phyloP scores from a whole-genome alignment of 208 protist species.

The Leishmania guyanensis region DNA sequence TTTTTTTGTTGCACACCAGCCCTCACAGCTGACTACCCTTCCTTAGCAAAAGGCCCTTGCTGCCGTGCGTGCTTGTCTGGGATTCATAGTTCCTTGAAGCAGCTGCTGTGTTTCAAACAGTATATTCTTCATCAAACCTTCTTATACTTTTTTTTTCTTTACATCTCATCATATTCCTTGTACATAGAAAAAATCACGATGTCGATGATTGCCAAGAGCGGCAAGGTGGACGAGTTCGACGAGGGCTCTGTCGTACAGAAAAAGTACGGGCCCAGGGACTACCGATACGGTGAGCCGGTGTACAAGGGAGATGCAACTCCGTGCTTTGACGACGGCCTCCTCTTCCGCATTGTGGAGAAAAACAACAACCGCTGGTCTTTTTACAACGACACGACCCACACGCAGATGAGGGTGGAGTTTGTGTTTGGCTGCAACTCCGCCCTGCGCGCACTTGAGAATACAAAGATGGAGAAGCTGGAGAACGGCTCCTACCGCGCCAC shows the following conservation, averaged over 20 bases:
- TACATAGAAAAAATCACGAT: not conserved
- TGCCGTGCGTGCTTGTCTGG: not conserved
- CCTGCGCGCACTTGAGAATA: slow-evolving; percentile 71
- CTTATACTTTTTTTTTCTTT: not conserved
- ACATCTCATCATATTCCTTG: not conserved
- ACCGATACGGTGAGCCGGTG: slow-evolving; percentile 41
- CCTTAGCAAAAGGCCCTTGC: not conserved
- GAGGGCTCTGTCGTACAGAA: slow-evolving; percentile 58
- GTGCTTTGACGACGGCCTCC: slow-evolving; percentile 71
- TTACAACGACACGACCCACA: slow-evolving; percentile 82
- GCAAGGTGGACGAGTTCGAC: slow-evolving; percentile 80
- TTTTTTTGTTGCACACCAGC: not conserved
- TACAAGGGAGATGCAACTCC: slow-evolving; percentile 55
- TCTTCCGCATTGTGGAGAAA: slow-evolving; percentile 75
- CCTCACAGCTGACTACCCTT: not conserved
- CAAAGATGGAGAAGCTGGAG: slow-evolving; percentile 38
- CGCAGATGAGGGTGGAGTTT: slow-evolving; percentile 78
- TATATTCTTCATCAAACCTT: not conserved
- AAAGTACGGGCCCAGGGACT: slow-evolving; percentile 33
- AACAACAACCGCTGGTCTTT: slow-evolving; percentile 78
- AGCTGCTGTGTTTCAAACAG: not conserved
- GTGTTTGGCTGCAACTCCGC: slow-evolving; percentile 64
- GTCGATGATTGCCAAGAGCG: slow-evolving; percentile 20
- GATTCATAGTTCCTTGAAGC: not conserved
- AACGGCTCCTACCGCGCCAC: slow-evolving; percentile 56